Evolutionary conservation across 179 eudicot species (phyloP), one percentile per base, ranked within the genome.

Genomic region (Camellia oleifera): DNA sequence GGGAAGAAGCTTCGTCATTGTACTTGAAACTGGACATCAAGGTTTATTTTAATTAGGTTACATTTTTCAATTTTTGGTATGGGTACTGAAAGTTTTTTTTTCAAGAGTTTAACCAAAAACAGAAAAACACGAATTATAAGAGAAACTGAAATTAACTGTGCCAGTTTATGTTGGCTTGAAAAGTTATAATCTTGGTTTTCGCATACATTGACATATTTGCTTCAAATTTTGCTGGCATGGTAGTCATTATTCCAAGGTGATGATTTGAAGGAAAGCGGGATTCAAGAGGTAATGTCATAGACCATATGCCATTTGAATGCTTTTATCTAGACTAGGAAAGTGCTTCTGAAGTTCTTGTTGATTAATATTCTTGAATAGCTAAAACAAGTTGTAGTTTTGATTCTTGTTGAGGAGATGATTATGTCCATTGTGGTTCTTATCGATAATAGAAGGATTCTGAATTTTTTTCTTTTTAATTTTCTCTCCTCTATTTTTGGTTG

Each of bases 1-100:
- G 99, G 99, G 99, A 95, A 87, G 99, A 94, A 83, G 91, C 98
- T 70, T 94, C 98, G 26, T 81, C 95, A 74, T 74, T 92, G 84
- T 95, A 95, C 91, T 78, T 94, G 82, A 90, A 88, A 77, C 81
- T 95, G 86, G 93, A 95, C 76, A 84, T 87, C 80, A 95, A 92
- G 99, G 99, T 95, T 80, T 75, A 74, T 48, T 76, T 75, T 61
- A 56, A 18, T 78, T 53, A n/a, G 32, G 64, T 42, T 78, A 14
- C 57, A 52, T 15, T 32, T 12, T 52, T 10, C 53, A 61, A 69
- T 23, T 63, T 7, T 62, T 5, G 63, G 52, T 23, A 32, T 0
- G 13, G 20, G 2, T 64, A 76, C 42, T 40, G 18, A 23, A 26
- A 77, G 45, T 32, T 50, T 3, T 46, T 15, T 64, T 18, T 54